Conservation (phyloP, 2,329 filamentous ascomycete species). For the Fusarium nurragi region DNA sequence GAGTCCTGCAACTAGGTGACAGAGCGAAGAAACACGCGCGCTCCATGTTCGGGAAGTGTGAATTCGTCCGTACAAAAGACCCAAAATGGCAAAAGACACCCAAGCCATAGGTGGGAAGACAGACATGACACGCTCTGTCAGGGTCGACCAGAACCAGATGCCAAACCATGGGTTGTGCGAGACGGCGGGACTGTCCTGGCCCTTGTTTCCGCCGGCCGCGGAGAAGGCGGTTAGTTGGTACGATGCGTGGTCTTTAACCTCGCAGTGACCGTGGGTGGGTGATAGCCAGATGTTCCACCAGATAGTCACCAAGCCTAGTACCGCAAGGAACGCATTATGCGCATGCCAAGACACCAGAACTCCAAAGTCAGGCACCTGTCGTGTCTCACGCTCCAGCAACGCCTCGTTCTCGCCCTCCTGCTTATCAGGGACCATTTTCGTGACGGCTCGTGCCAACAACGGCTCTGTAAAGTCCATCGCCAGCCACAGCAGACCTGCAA, state of each 20-base stretch:
- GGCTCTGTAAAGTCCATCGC: slow-evolving; percentile 49
- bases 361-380: slow-evolving; percentile 7
- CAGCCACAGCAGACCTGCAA: slow-evolving; percentile 56
- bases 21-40: slow-evolving; percentile 38
- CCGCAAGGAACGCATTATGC: slow-evolving; percentile 51
- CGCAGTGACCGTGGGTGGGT: slow-evolving; percentile 51
- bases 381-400: slow-evolving; percentile 36
- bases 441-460: slow-evolving; percentile 43
- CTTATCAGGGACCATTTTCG: slow-evolving; percentile 15
- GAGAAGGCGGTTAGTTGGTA: background rate
- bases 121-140: slow-evolving; percentile 47
- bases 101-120: slow-evolving; percentile 57
- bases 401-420: slow-evolving; percentile 45
- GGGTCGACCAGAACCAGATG: slow-evolving; percentile 55
- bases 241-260: slow-evolving; percentile 17
- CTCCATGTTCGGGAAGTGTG: slow-evolving; percentile 48
- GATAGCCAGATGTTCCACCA: slow-evolving; percentile 60
- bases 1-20: slow-evolving; percentile 45
- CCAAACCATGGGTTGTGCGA: slow-evolving; percentile 43
- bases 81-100: slow-evolving; percentile 58
- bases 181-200: slow-evolving; percentile 13
- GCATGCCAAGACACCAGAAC: slow-evolving; percentile 51
- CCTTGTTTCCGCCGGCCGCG: background rate
- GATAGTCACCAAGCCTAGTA: slow-evolving; percentile 51
- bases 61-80: slow-evolving; percentile 56